These are phyloP conservation scores for Ilyonectria mors-panacis DNA, from an alignment of 2,329 filamentous ascomycete genomes.

Conservation along the genomic window DNA sequence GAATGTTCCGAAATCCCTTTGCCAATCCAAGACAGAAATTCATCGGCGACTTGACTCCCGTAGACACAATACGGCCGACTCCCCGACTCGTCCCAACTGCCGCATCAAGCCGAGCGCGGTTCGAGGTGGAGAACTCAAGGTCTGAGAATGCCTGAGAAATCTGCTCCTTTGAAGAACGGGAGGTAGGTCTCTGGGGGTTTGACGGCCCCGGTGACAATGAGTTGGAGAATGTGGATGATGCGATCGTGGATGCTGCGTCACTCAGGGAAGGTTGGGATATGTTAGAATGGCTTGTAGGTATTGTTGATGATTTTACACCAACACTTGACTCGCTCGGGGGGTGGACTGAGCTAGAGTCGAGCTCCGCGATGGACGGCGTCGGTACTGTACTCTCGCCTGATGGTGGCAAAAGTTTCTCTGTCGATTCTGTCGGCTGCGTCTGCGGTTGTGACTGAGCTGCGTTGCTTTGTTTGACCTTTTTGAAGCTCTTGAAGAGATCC, in stretches of 20 bases:
- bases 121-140: constrained; percentile 40
- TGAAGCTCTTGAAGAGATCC: constrained; percentile 65
- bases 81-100: constrained; percentile 77
- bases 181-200: constrained; percentile 27
- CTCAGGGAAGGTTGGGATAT: constrained; percentile 41
- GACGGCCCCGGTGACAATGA: constrained; percentile 32
- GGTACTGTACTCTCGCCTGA: constrained; percentile 26
- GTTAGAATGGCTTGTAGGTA: constrained; percentile 38
- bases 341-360: constrained; percentile 24
- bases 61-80: constrained; percentile 79
- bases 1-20: constrained; percentile 90
- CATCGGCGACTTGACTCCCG: constrained; percentile 85
- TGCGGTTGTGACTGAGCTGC: constrained; percentile 13
- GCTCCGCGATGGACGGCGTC: constrained; percentile 18
- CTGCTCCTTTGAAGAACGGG: constrained; percentile 36
- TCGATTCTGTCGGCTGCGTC: constrained; percentile 2
- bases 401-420: constrained; percentile 20
- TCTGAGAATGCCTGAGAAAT: constrained; percentile 34
- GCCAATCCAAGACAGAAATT: constrained; percentile 88
- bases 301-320: constrained; percentile 19
- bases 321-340: constrained; percentile 27
- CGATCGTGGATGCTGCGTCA: constrained; percentile 37
- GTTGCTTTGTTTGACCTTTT: constrained; percentile 39
- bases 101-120: constrained; percentile 63
- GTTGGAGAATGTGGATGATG: constrained; percentile 38